Evolutionary conservation across 495 filamentous ascomycete genomes (phyloP).

Genomic region (Aspergillus egyptiacus): DNA sequence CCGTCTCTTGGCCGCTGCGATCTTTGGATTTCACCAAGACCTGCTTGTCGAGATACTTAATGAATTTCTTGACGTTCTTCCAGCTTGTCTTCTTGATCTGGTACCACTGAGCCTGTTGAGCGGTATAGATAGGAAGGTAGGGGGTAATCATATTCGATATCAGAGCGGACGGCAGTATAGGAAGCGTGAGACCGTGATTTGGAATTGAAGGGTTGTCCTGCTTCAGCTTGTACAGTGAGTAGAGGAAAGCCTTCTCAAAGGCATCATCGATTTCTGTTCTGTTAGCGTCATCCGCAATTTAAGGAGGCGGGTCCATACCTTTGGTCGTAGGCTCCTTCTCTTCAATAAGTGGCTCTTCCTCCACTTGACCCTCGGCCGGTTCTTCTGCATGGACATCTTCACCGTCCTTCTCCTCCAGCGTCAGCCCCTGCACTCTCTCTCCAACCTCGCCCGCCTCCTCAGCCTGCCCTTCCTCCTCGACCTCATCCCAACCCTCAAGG

Average conservation of each 20-base stretch:
- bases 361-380: constrained; percentile 14
- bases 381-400: constrained; percentile 26
- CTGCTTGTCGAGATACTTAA: constrained; percentile 64
- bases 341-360: constrained; percentile 23
- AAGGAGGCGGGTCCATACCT: constrained; percentile 30
- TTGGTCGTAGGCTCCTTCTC: constrained; percentile 50
- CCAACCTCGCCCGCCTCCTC: constrained; percentile 34
- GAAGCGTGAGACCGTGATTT: constrained; percentile 53
- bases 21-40: constrained; percentile 60
- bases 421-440: constrained; percentile 35
- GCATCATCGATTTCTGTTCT: constrained; percentile 59
- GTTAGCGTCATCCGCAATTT: constrained; percentile 16
- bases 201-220: constrained; percentile 41
- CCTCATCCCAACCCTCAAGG: constrained; percentile 42
- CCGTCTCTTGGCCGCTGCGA: constrained; percentile 57
- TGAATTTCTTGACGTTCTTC: constrained; percentile 70
- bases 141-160: constrained; percentile 62
- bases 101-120: constrained; percentile 50
- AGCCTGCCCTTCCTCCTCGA: constrained; percentile 23
- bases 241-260: constrained; percentile 64
- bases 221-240: constrained; percentile 53
- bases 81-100: constrained; percentile 71
- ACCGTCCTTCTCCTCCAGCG: constrained; percentile 31
- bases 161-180: constrained; percentile 58
- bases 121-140: constrained; percentile 56